A percentile compares a stretch with the other conserved stretches of the same genome.
Conservation (phyloP, 1,284 basidiomycete genomes). For the Cutaneotrichosporon cavernicola region DNA sequence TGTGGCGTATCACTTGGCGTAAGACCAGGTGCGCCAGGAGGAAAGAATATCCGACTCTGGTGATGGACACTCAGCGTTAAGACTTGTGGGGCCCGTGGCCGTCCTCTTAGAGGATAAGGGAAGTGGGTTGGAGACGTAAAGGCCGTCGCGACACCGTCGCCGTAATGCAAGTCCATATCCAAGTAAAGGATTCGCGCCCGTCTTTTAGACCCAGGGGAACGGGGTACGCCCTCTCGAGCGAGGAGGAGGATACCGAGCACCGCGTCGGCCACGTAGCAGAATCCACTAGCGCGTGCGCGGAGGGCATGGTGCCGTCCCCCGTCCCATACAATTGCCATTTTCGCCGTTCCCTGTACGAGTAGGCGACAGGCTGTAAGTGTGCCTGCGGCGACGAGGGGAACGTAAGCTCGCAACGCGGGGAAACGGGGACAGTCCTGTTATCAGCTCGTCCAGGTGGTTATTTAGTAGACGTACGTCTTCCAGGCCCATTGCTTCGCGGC, state of each 20-base stretch:
- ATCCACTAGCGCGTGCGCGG: conserved; percentile 74
- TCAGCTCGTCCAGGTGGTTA: conserved; percentile 12
- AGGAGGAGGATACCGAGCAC: conserved; percentile 66
- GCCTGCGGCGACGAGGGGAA: conserved; percentile 70
- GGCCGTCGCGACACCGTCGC: conserved; percentile 79
- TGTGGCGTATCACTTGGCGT: conserved; percentile 59
- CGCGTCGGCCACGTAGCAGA: conserved; percentile 91
- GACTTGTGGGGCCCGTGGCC: conserved; percentile 55
- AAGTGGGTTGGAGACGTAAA: conserved; percentile 57
- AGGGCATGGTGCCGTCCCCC: conserved; percentile 61
- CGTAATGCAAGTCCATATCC: conserved; percentile 82
- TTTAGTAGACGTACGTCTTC: conserved; percentile 60
- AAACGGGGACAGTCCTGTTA: conserved; percentile 79
- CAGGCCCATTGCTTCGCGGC: conserved; percentile 60
- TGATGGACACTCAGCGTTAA: conserved; percentile 85
- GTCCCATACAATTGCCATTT: conserved; percentile 77
- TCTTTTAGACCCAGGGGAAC: neutral
- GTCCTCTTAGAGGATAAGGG: conserved; percentile 24
- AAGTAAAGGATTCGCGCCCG: conserved; percentile 77
- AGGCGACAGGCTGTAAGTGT: conserved; percentile 68
- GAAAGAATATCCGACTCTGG: conserved; percentile 76
- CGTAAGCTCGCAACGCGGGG: conserved; percentile 66
- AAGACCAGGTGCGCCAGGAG: conserved; percentile 49
- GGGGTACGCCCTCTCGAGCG: conserved; percentile 23
- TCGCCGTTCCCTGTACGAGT: conserved; percentile 59